Conservation (phyloP, 179 eudicot genomes). For the Sideroxylon spinosum region DNA sequence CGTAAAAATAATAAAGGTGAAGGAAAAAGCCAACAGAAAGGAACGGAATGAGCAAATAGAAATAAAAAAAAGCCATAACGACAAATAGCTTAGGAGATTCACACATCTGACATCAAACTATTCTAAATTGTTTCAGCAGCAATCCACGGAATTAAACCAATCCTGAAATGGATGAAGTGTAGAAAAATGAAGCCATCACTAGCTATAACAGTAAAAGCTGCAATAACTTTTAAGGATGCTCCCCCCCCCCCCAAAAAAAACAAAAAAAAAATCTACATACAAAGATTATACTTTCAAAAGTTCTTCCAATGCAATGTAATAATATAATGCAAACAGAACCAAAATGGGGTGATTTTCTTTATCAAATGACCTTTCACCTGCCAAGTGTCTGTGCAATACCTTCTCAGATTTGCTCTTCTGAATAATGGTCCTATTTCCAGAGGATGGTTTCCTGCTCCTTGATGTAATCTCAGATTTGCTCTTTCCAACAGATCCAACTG, state of each 20-base stretch:
- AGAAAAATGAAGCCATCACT: neutral
- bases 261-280: neutral
- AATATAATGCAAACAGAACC: neutral
- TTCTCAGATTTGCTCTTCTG: conserved; percentile 50
- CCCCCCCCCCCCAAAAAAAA: no score
- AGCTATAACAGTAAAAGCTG: neutral
- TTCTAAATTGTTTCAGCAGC: neutral
- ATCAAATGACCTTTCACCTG: conserved; percentile 1
- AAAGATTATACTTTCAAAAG: neutral
- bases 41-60: neutral
- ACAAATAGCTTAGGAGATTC: neutral
- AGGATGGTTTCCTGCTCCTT: conserved; percentile 34
- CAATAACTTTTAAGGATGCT: neutral
- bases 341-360: neutral
- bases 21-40: no score
- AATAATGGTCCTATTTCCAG: conserved; percentile 43
- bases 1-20: neutral
- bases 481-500: conserved; percentile 38
- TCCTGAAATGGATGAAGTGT: neutral
- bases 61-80: neutral
- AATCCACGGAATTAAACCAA: neutral
- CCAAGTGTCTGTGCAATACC: conserved; percentile 27
- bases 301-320: neutral
- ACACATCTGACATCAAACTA: neutral
- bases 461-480: conserved; percentile 48